These are phyloP conservation scores for Aspergillus nanangensis DNA, from an alignment of 495 filamentous ascomycete genomes.

Conservation along the genomic window DNA sequence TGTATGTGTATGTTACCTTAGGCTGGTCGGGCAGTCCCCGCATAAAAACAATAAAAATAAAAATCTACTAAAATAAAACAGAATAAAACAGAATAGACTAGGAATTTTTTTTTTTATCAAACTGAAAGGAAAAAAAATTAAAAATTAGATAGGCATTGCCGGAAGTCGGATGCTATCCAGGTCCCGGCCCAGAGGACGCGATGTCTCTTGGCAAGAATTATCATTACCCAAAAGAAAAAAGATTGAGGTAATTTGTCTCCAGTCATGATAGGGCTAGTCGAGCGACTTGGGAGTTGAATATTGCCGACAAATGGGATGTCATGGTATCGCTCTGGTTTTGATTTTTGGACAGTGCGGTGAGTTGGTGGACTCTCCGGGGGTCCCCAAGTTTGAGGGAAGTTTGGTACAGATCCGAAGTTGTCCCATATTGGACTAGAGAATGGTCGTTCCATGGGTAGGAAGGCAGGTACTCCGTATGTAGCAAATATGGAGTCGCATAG, in stretches of 20 bases:
- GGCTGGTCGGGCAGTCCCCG: not conserved
- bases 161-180: conserved; percentile 1
- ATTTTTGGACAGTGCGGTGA: not conserved
- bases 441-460: not conserved
- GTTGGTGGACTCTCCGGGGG: not conserved
- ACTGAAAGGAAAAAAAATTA: no score
- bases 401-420: not conserved
- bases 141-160: no score
- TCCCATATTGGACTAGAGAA: not conserved
- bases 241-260: no score
- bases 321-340: not conserved
- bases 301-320: no score
- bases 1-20: not conserved
- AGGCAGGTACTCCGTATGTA: no score
- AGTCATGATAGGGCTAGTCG: no score
- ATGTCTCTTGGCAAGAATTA: not conserved
- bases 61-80: not conserved
- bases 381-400: not conserved
- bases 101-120: no score
- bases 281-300: no score
- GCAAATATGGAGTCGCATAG: no score
- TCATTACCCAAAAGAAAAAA: not conserved
- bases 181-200: not conserved
- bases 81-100: not conserved
- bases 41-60: not conserved